Evolutionary conservation across 805 yeast genomes (phyloP), one percentile per base, ranked within the genome.

Genomic region (Candida nonsorbophila): DNA sequence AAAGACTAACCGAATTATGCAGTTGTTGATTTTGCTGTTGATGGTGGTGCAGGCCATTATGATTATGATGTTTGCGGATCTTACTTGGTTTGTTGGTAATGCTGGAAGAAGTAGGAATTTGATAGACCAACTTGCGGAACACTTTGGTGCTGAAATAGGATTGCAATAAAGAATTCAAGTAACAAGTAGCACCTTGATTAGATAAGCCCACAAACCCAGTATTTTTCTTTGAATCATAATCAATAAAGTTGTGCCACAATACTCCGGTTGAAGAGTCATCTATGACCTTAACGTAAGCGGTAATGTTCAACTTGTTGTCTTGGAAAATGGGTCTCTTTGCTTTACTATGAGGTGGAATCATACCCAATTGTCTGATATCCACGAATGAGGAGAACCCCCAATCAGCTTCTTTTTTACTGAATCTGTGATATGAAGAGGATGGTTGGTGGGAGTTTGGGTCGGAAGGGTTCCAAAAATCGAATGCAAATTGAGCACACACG

Each of bases 131-230:
- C 45, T 77, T 77, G 38, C 97, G 71, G 58, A 92, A 92, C 17
- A 66, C 62, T 39, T 77, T 77, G 1, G 98, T 92, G 49, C 85
- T 85, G 53, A 69, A 92, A 43, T 92, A 83, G 7, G 95, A 84
- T 55, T 92, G 98, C 30, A 92, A 58, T 35, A 92, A 67, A 0
- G 97, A 90, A 53, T 92, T 92, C 50, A 92, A 72, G 57, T 92
- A 92, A 55, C 99, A 92, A 0, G 99, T 92, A 2, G 99, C 99
- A 39, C 98, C 99, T 61, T 92, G 99, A 49, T 92, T 92, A 41
- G 77, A 80, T 38, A 92, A 73, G 1, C 99, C 99, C 6, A 87
- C 95, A 51, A 69, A 87, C 0, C 97, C 97, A 0, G 97, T 85
- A 29, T 65, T 77, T 44, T 78, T 74, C 51, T 87, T 86, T 2